These are phyloP conservation scores for Handroanthus guayacan DNA, from an alignment of 257 asterid species.

Conservation along the genomic window DNA sequence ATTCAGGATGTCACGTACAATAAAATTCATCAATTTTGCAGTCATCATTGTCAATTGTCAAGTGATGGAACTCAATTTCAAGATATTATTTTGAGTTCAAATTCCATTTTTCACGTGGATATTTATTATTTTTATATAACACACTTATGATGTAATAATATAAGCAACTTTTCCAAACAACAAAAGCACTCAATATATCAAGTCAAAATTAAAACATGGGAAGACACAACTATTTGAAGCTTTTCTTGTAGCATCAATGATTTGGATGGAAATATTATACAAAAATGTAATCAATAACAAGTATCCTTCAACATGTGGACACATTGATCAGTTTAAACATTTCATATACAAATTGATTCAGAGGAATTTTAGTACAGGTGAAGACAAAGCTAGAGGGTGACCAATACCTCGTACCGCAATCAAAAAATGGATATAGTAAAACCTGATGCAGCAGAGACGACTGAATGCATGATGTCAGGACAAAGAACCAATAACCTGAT, in stretches of 20 bases:
- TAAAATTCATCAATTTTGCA: too few relatives aligned
- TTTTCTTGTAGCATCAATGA: constrained; percentile 12
- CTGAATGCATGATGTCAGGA: background rate
- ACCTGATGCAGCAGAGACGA: constrained; percentile 32
- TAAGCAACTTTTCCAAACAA: too few relatives aligned
- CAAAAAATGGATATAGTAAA: constrained; percentile 19
- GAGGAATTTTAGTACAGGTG: constrained; percentile 30
- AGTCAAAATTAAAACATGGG: too few relatives aligned
- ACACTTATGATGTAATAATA: too few relatives aligned
- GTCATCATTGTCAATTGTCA: too few relatives aligned
- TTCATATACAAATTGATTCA: constrained; percentile 51
- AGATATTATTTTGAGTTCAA: too few relatives aligned
- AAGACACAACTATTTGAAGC: too few relatives aligned
- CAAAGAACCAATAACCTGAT: constrained; percentile 36
- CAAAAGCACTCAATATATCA: too few relatives aligned
- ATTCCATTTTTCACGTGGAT: too few relatives aligned
- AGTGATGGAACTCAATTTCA: too few relatives aligned
- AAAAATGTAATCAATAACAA: constrained; percentile 35
- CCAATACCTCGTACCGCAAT: constrained; percentile 26
- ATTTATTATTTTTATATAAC: too few relatives aligned
- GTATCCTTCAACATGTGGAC: constrained; percentile 30
- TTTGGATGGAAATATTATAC: constrained; percentile 41
- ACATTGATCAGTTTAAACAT: constrained; percentile 35
- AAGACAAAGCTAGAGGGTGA: constrained; percentile 27
- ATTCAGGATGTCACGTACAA: too few relatives aligned